phyloP scores from a whole-genome alignment of 257 asterid genomes.

The Catharanthus roseus region DNA sequence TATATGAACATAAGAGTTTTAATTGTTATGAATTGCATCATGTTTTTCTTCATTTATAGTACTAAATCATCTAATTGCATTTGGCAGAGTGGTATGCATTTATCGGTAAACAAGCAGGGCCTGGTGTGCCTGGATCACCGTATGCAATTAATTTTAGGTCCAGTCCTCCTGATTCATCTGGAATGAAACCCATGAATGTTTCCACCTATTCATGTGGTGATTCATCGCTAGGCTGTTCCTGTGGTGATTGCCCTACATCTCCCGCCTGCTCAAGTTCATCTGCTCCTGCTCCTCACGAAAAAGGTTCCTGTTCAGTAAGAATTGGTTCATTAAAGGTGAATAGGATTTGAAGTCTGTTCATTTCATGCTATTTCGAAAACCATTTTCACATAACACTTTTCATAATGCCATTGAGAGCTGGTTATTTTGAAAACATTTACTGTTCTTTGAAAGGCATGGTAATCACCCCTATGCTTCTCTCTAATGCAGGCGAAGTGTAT shows the following conservation, averaged over 20 bases:
- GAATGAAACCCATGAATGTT: constrained; percentile 85
- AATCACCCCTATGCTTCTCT: background rate
- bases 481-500: constrained; percentile 82
- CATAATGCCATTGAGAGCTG: background rate
- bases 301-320: constrained; percentile 74
- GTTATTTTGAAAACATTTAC: background rate
- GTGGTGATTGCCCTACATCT: constrained; percentile 96
- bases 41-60: background rate
- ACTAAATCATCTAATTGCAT: constrained; percentile 6
- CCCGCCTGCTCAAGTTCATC: constrained; percentile 64
- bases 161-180: constrained; percentile 58
- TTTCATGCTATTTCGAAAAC: constrained; percentile 4
- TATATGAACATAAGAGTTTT: background rate
- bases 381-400: background rate
- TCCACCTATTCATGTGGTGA: constrained; percentile 86
- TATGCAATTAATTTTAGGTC: constrained; percentile 73
- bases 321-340: constrained; percentile 78
- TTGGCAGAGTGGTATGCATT: constrained; percentile 88
- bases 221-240: constrained; percentile 91
- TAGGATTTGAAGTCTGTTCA: constrained; percentile 15
- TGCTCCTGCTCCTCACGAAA: constrained; percentile 52
- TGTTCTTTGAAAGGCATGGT: constrained; percentile 2
- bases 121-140: constrained; percentile 86
- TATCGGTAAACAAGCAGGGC: constrained; percentile 67
- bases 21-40: background rate